Percentiles rank a stretch among this genome's conserved stretches.
These are phyloP conservation scores for Elsinoe fawcettii DNA, from an alignment of 2,329 filamentous ascomycete species.

Conservation along the genomic window DNA sequence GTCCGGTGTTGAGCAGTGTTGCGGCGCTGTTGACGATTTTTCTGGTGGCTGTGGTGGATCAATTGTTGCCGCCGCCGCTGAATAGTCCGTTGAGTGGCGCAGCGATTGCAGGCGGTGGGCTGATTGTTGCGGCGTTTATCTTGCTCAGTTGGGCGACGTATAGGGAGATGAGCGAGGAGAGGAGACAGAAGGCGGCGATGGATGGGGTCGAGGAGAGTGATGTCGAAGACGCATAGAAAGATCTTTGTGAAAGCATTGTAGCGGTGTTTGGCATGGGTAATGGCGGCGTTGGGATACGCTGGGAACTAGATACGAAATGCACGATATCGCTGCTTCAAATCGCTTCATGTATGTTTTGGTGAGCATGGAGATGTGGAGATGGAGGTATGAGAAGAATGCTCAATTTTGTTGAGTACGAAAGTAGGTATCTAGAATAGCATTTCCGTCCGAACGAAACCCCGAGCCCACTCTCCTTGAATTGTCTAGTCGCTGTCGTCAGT, in stretches of 20 bases:
- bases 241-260: not conserved
- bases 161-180: conserved; percentile 82
- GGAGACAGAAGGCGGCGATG: conserved; percentile 48
- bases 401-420: not conserved
- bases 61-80: conserved; percentile 61
- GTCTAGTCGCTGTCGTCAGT: not conserved
- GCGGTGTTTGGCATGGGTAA: not conserved
- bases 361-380: too few relatives aligned
- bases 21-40: conserved; percentile 94
- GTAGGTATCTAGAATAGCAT: not conserved
- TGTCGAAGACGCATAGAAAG: conserved; percentile 30
- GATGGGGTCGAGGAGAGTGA: conserved; percentile 36
- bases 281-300: not conserved
- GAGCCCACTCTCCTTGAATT: not conserved
- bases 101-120: conserved; percentile 69
- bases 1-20: conserved; percentile 76
- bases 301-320: not conserved
- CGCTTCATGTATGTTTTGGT: too few relatives aligned
- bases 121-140: conserved; percentile 85
- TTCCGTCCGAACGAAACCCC: not conserved
- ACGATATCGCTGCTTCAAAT: too few relatives aligned
- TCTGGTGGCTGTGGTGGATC: conserved; percentile 86
- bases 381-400: too few relatives aligned
- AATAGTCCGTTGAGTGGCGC: conserved; percentile 67
- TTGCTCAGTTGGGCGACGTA: conserved; percentile 87